phyloP scores from a whole-genome alignment of 1,139 yeast genomes.

The Candida sanyaensis region DNA sequence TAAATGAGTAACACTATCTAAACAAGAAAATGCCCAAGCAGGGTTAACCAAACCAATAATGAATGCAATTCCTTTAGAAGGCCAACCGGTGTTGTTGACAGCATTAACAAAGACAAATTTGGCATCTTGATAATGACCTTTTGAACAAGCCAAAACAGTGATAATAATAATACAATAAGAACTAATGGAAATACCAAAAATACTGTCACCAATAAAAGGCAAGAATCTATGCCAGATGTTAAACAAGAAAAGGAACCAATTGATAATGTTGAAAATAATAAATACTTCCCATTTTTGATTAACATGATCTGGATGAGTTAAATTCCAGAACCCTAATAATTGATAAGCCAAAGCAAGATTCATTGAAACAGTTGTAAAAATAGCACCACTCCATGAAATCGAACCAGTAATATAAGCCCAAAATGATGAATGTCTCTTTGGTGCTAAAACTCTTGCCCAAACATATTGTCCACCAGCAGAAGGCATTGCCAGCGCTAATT shows the following conservation, averaged over 20 bases:
- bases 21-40: constrained; percentile 46
- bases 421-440: constrained; percentile 47
- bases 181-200: constrained; percentile 37
- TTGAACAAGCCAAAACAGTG: constrained; percentile 38
- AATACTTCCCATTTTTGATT: constrained; percentile 54
- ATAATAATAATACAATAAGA: constrained; percentile 39
- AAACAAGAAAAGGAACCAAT: constrained; percentile 33
- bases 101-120: constrained; percentile 41
- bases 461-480: constrained; percentile 63
- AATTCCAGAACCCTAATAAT: constrained; percentile 51
- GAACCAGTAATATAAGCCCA: constrained; percentile 57
- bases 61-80: constrained; percentile 42
- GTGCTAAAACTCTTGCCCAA: constrained; percentile 60
- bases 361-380: constrained; percentile 58
- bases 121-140: constrained; percentile 37
- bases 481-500: constrained; percentile 55
- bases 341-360: constrained; percentile 51
- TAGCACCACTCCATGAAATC: constrained; percentile 58
- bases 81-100: constrained; percentile 43
- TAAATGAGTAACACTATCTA: constrained; percentile 46
- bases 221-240: constrained; percentile 40
- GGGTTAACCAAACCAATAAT: constrained; percentile 47
- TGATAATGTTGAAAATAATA: constrained; percentile 46
- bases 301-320: constrained; percentile 45
- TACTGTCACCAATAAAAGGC: constrained; percentile 36